Percentiles rank a stretch among this genome's conserved stretches.
Conservation (phyloP, 129 eudicot species). For the Centaurea solstitialis region DNA sequence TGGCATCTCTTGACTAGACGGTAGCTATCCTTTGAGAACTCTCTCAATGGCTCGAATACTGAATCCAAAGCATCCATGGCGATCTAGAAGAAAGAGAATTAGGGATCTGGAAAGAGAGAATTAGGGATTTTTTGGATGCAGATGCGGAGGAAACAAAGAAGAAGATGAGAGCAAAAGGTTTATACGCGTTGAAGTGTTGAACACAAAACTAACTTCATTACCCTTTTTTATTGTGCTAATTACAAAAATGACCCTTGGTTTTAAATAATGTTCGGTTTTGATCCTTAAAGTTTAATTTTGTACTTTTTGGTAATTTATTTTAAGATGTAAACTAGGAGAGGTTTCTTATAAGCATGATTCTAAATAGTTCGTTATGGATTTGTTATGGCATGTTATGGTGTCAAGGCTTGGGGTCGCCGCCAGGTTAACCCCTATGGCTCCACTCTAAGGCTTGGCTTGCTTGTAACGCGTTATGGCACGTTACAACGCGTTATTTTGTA, state of each 20-base stretch:
- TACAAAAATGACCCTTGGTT: background rate
- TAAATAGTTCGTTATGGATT: too few species aligned
- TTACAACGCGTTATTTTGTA: too few species aligned
- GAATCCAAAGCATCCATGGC: slow-evolving; percentile 78
- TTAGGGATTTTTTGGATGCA: slow-evolving; percentile 23
- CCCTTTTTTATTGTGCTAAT: background rate
- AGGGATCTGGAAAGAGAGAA: slow-evolving; percentile 24
- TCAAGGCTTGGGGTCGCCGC: too few species aligned
- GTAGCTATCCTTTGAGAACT: slow-evolving; percentile 84
- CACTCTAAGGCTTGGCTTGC: too few species aligned
- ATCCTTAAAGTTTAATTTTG: background rate
- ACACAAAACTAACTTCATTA: background rate
- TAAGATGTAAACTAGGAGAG: too few species aligned
- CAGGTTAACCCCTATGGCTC: too few species aligned
- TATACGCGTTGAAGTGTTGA: slow-evolving; percentile 40
- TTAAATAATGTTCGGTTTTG: background rate
- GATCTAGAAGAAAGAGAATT: slow-evolving; percentile 8
- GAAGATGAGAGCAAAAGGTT: slow-evolving; percentile 11
- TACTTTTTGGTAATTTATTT: too few species aligned
- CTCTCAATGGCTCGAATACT: slow-evolving; percentile 85
- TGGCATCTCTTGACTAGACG: slow-evolving; percentile 95
- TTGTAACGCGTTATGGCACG: too few species aligned
- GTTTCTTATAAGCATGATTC: too few species aligned
- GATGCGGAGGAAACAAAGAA: slow-evolving; percentile 20
- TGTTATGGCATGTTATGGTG: too few species aligned